phyloP scores from a whole-genome alignment of 305 asterid genomes.

The Fraxinus albicans region DNA sequence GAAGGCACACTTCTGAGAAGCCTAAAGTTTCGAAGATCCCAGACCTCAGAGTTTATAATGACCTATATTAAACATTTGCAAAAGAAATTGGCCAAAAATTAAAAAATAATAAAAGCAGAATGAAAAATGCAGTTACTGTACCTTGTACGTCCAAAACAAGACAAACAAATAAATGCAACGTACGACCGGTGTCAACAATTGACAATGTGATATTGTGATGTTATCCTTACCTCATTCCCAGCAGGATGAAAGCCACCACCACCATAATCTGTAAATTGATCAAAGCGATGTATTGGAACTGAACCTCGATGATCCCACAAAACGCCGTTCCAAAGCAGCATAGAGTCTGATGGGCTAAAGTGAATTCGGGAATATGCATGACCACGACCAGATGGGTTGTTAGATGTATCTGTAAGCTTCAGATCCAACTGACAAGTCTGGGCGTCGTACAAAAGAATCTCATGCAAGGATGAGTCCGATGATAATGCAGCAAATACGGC shows the following conservation, averaged over 20 bases:
- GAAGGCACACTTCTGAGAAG: constrained; percentile 89
- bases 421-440: constrained; percentile 65
- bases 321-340: constrained; percentile 95
- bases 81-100: not conserved
- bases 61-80: constrained; percentile 47
- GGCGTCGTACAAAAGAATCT: constrained; percentile 77
- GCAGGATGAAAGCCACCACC: constrained; percentile 99
- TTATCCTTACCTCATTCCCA: constrained; percentile 80
- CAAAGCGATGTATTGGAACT: constrained; percentile 77
- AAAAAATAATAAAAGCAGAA: not conserved
- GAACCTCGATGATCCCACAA: constrained; percentile 89
- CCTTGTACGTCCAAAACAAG: not conserved
- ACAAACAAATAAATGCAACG: not conserved
- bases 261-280: constrained; percentile 86
- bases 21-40: constrained; percentile 91
- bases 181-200: not conserved
- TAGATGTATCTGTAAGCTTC: constrained; percentile 62
- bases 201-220: not conserved
- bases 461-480: constrained; percentile 64
- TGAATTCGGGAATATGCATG: constrained; percentile 72
- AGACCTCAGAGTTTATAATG: constrained; percentile 93
- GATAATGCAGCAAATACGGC: constrained; percentile 66
- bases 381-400: constrained; percentile 50
- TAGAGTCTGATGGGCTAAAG: constrained; percentile 76
- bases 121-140: not conserved